A percentile compares a stretch with the other conserved stretches of the same genome.
Evolutionary conservation across 306 rosid species (phyloP).

Genomic region (Vigna mungo): DNA sequence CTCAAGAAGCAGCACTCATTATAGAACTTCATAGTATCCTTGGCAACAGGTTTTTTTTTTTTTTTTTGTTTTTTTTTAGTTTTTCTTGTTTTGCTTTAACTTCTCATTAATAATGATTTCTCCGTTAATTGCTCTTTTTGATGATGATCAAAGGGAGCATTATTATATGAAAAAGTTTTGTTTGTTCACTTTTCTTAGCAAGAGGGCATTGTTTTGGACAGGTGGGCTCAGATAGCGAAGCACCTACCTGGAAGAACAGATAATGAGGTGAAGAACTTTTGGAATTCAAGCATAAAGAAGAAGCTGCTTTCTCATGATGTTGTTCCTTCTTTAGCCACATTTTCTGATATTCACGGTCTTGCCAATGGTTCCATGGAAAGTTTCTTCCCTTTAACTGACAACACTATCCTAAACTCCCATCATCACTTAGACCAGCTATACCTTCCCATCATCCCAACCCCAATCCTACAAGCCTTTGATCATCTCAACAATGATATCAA

Average conservation of each 20-base stretch:
- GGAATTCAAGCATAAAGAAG: constrained; percentile 99
- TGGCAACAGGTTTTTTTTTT: constrained; percentile 71
- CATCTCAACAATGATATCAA: constrained; percentile 46
- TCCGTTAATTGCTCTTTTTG: background rate
- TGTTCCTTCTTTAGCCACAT: constrained; percentile 57
- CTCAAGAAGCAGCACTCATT: constrained; percentile 92
- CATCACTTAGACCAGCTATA: constrained; percentile 47
- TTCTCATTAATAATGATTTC: background rate
- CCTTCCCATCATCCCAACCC: constrained; percentile 61
- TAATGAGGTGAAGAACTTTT: constrained; percentile 96
- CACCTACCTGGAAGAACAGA: constrained; percentile 99
- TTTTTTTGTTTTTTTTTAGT: constrained; percentile 1
- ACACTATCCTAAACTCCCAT: constrained; percentile 56
- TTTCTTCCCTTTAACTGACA: constrained; percentile 64
- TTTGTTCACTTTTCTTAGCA: constrained; percentile 22
- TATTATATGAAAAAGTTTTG: constrained; percentile 27
- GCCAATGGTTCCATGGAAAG: constrained; percentile 45
- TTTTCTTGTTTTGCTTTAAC: background rate
- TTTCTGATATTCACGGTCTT: constrained; percentile 63
- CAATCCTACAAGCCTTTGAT: constrained; percentile 55
- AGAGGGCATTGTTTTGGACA: constrained; percentile 35
- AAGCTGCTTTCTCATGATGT: constrained; percentile 73
- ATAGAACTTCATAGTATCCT: constrained; percentile 90
- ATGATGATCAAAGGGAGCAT: constrained; percentile 9
- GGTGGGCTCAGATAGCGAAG: constrained; percentile 99